Conservation (phyloP, 768 basidiomycete species). For the Psilocybe azurescens region DNA sequence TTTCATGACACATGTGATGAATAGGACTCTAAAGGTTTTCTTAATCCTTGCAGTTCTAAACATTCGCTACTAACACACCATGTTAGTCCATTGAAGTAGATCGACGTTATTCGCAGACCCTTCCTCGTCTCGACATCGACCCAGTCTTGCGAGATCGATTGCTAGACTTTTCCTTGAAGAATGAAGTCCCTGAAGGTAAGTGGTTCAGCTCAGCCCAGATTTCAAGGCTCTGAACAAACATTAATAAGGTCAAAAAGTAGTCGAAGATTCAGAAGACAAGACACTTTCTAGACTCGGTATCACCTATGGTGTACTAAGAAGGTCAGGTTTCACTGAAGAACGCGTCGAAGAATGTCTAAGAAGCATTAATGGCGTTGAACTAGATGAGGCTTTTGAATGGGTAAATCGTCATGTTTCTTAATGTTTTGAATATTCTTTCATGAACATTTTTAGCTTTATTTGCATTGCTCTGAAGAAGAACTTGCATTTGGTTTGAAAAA, state of each 20-base stretch:
- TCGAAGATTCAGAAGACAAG: conserved; percentile 75
- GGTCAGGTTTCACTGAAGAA: conserved; percentile 76
- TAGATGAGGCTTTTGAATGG: conserved; percentile 95
- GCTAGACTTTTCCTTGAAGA: conserved; percentile 48
- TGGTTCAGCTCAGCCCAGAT: neutral
- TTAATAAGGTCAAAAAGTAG: conserved; percentile 34
- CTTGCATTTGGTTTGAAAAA: conserved; percentile 31
- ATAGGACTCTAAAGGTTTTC: conserved; percentile 42
- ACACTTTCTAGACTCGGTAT: conserved; percentile 71
- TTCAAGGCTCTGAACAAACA: neutral
- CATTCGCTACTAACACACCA: conserved; percentile 1
- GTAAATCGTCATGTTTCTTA: conserved; percentile 45
- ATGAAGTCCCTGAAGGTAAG: conserved; percentile 21
- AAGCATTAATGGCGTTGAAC: conserved; percentile 64
- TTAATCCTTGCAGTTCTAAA: neutral
- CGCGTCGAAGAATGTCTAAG: conserved; percentile 75
- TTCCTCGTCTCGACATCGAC: conserved; percentile 70
- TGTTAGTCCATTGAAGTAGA: conserved; percentile 82
- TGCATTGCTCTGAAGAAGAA: conserved; percentile 68
- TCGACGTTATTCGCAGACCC: conserved; percentile 67
- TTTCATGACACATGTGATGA: neutral
- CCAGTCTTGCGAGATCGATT: conserved; percentile 61
- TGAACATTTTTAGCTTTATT: conserved; percentile 55
- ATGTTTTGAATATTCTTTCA: conserved; percentile 1
- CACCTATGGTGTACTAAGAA: conserved; percentile 80